A percentile compares a stretch with the other conserved stretches of the same genome.
phyloP scores from a whole-genome alignment of 2,329 filamentous ascomycete genomes.

The Diaporthe vexans region DNA sequence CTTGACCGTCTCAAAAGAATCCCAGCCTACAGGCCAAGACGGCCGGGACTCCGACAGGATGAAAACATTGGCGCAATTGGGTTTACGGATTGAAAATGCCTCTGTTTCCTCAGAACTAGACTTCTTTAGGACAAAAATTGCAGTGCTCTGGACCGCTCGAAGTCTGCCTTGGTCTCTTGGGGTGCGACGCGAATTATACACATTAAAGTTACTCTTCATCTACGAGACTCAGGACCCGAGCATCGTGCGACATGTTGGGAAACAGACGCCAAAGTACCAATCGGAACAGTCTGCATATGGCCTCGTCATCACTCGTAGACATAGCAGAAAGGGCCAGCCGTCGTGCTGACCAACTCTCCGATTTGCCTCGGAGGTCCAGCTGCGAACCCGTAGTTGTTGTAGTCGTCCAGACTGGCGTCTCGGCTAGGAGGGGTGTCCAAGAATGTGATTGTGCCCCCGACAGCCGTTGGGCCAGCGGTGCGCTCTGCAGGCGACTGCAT shows the following conservation, averaged over 20 bases:
- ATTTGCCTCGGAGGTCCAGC: not conserved
- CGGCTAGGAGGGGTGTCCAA: not conserved
- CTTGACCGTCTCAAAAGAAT: not conserved
- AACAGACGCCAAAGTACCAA: not conserved
- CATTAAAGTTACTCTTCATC: not conserved
- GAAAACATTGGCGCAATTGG: not conserved
- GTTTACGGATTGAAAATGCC: not conserved
- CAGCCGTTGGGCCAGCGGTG: slow-evolving; percentile 27
- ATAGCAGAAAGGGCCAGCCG: slow-evolving; percentile 39
- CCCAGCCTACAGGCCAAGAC: not conserved
- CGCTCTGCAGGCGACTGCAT: slow-evolving; percentile 48
- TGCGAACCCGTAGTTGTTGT: slow-evolving; percentile 27
- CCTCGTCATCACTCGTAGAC: slow-evolving; percentile 31
- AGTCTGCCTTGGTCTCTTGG: too few relatives aligned
- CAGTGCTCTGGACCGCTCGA: too few relatives aligned
- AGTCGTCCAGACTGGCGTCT: slow-evolving; percentile 16
- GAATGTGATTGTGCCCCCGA: slow-evolving; percentile 33
- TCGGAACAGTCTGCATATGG: not conserved
- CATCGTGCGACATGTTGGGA: not conserved
- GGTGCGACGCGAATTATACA: not conserved
- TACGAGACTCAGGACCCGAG: not conserved
- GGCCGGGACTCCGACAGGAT: not conserved
- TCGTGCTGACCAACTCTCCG: not conserved
- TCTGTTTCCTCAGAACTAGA: not conserved
- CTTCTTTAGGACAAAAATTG: too few relatives aligned